phyloP scores from a whole-genome alignment of 73 alveolate species.

The Tetrahymena borealis region DNA sequence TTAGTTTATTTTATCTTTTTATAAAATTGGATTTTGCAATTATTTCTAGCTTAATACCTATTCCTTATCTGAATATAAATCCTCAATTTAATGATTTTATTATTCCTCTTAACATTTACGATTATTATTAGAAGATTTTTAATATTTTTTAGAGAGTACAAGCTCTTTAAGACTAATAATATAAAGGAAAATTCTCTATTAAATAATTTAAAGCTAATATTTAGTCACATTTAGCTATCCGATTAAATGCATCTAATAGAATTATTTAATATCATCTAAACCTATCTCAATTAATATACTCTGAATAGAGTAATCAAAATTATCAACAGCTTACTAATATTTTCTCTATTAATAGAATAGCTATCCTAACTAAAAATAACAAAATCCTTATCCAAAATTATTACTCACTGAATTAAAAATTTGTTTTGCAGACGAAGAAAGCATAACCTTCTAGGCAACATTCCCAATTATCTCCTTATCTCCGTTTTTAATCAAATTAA shows the following conservation, averaged over 20 bases:
- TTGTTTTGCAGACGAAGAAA: background rate
- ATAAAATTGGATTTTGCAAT: too few relatives aligned
- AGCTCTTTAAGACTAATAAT: background rate
- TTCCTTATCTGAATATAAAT: too few relatives aligned
- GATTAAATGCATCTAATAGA: background rate
- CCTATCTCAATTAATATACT: background rate
- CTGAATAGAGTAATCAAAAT: background rate
- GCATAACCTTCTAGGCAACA: background rate
- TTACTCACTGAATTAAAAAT: background rate
- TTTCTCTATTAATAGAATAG: background rate
- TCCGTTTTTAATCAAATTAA: background rate
- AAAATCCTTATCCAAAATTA: background rate
- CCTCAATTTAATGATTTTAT: background rate
- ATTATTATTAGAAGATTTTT: background rate
- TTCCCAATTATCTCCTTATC: background rate
- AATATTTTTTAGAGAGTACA: background rate
- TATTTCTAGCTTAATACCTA: too few relatives aligned
- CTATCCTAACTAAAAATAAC: background rate
- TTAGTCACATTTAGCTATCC: background rate
- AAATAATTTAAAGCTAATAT: background rate
- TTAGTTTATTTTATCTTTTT: too few relatives aligned
- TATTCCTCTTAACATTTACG: background rate
- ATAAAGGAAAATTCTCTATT: background rate
- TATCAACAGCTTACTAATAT: background rate
- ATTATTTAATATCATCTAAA: background rate